Evolutionary conservation across 78 protist species (phyloP), one percentile per base, ranked within the genome.

Genomic region (Emiliania huxleyi): DNA sequence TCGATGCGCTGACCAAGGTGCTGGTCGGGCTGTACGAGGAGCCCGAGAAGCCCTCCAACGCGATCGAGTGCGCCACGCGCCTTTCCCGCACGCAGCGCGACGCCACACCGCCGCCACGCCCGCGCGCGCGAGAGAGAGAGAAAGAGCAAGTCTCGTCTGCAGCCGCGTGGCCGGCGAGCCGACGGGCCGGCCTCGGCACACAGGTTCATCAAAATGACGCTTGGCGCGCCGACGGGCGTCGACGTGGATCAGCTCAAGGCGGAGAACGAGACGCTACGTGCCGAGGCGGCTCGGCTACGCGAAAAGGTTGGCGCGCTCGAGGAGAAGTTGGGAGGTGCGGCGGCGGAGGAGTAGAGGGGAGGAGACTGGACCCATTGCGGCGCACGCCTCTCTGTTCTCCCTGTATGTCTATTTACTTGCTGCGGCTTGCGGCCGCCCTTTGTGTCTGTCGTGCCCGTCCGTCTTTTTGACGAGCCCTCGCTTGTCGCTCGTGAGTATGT

Each of bases 11-110:
- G 55, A 96, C 98, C 43, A 93, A 94, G 91, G 96, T 95, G 38
- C 92, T 96, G 21, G 96, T 96, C 11, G 94, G 93, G 37, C 91
- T 96, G 55, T 96, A 96, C 75, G 98, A 96, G 77, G 97, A 96
- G 94, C 97, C 97, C 5, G 97, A 96, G 93, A 95, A 95, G 92
- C 98, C 98, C 0, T 0, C 56, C 21, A 92, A 96, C 23, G 96
- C 96, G 3, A 52, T 96, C 33, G 98, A 95, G 83, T 93, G 19
- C 4, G 90, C 71, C n/a, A 6, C 15, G 29, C 15, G 8, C 8
- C 62, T 52, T 52, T 8, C 62, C 62, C 62, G 62, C 62, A 52
- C 62, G 8, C 29, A 52, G 15, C 15, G 62, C 8, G 15, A 15
- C 15, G 62, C 8, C 62, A 8, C 15, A 19, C 15, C 15, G 62